Percentiles rank a stretch among this genome's conserved stretches.
Evolutionary conservation across 768 basidiomycete species (phyloP).

Genomic region (Trametes gibbosa): DNA sequence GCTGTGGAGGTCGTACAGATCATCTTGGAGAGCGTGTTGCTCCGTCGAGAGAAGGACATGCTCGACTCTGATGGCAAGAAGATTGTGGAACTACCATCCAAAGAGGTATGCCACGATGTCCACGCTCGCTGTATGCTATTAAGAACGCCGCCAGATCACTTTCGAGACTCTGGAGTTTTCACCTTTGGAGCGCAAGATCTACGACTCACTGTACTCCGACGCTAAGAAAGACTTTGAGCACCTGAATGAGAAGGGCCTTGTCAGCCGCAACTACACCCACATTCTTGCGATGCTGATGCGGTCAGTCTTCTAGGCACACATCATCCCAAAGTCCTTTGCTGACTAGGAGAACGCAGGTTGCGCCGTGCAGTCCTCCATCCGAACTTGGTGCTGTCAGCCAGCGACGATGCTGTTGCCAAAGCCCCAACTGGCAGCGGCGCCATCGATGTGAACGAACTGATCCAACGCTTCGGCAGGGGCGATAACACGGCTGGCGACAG

Average conservation of each 20-base stretch:
- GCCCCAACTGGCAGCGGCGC: slow-evolving; percentile 40
- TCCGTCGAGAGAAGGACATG: slow-evolving; percentile 94
- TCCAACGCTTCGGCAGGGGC: slow-evolving; percentile 47
- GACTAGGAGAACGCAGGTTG: slow-evolving; percentile 43
- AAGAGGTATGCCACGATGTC: slow-evolving; percentile 51
- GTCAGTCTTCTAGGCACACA: too few relatives aligned
- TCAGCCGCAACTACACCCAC: slow-evolving; percentile 80
- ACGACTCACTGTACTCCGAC: slow-evolving; percentile 79
- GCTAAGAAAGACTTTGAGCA: slow-evolving; percentile 81
- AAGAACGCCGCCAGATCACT: slow-evolving; percentile 42
- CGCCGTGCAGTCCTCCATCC: slow-evolving; percentile 94
- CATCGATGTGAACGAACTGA: slow-evolving; percentile 58
- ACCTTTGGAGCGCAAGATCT: slow-evolving; percentile 77
- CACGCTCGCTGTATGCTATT: background rate
- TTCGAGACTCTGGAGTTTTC: slow-evolving; percentile 82
- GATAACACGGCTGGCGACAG: slow-evolving; percentile 30
- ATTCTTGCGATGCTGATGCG: slow-evolving; percentile 95
- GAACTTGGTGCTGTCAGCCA: slow-evolving; percentile 63
- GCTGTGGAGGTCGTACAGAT: slow-evolving; percentile 95
- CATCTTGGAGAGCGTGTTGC: slow-evolving; percentile 82
- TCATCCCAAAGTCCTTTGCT: too few relatives aligned
- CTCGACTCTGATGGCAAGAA: slow-evolving; percentile 79
- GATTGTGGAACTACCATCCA: slow-evolving; percentile 86
- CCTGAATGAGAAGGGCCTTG: slow-evolving; percentile 72
- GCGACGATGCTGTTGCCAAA: slow-evolving; percentile 39